Evolutionary conservation across 2,329 filamentous ascomycete genomes (phyloP), one percentile per base, ranked within the genome.

Genomic region (Neonectria punicea): DNA sequence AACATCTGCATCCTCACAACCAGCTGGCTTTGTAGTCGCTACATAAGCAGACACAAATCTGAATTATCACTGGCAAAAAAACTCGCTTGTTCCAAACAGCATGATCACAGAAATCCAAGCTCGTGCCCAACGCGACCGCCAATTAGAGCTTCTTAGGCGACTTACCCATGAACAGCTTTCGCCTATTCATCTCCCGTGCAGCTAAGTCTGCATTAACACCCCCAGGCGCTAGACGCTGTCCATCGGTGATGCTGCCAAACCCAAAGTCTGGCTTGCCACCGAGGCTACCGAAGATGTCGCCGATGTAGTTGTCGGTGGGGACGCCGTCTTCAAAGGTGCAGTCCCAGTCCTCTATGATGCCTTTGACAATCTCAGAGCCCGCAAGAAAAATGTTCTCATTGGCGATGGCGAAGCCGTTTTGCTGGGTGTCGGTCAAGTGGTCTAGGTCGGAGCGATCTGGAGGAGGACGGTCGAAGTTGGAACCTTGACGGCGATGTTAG

Each of bases 401-500:
- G 2, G 90, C 86, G 32, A 90, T 86, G 32, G 78, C 76, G 73
- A 91, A 92, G 4, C 86, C 90, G 53, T 90, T 90, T 74, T 91
- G 88, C 44, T 90, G 79, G 0, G 84, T 79, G 44, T 85, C 82
- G 43, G 87, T 83, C 9, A 93, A 82, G 71, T 92, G 90, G 41
- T 88, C 82, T 20, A 84, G 82, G 9, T 87, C 84, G 0, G 84
- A 82, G 8, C 86, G 76, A 11, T 85, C 86, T 0, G 86, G 85
- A 25, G 87, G 90, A 0, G 89, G 89, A 6, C 91, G 86, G 75
- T 93, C 91, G 73, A 93, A 93, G 79, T 93, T 88, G 10, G 89
- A 90, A 1, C 85, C 89, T 73, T 7, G 1, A 3, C 11, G 22
- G 16, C 14, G 20, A 9, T 32, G 20, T 72, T 9, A 68, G 47